These are phyloP conservation scores for Candida morakotiae DNA, from an alignment of 805 yeast genomes.

Conservation along the genomic window DNA sequence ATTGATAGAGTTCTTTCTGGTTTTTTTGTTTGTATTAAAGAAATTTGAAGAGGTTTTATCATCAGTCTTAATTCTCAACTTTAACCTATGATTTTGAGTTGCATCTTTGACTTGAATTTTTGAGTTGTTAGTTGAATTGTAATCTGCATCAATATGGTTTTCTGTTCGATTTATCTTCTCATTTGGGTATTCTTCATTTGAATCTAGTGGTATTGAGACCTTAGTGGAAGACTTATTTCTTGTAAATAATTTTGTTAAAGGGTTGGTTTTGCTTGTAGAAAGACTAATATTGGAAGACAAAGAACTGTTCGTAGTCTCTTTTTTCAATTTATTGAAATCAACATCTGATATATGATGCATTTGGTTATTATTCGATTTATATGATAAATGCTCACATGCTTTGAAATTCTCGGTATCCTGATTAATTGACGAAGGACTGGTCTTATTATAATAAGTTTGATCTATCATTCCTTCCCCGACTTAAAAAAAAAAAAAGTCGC, in stretches of 20 bases:
- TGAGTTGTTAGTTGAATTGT: not conserved
- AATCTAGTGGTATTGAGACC: slow-evolving; percentile 10
- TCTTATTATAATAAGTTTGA: too few relatives aligned
- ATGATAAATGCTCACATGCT: too few relatives aligned
- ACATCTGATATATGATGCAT: slow-evolving; percentile 22
- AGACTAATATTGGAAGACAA: slow-evolving; percentile 17
- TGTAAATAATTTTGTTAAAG: slow-evolving; percentile 28
- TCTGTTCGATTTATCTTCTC: slow-evolving; percentile 7
- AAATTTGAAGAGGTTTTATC: slow-evolving; percentile 16
- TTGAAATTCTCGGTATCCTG: not conserved
- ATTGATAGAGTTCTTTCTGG: slow-evolving; percentile 20
- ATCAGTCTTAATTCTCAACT: slow-evolving; percentile 18
- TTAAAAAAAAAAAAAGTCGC: too few relatives aligned
- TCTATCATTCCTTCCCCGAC: too few relatives aligned
- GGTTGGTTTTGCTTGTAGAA: slow-evolving; percentile 22
- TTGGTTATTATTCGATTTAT: too few relatives aligned
- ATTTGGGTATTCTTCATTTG: slow-evolving; percentile 7
- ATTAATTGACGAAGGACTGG: too few relatives aligned
- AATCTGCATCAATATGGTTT: not conserved
- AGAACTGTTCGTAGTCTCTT: slow-evolving; percentile 25
- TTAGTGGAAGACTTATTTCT: slow-evolving; percentile 21
- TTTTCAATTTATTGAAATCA: slow-evolving; percentile 31
- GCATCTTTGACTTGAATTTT: slow-evolving; percentile 11
- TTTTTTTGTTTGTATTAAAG: slow-evolving; percentile 7
- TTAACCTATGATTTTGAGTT: slow-evolving; percentile 15